Evolutionary conservation across 2,329 filamentous ascomycete genomes (phyloP).

Genomic region (Ceratocystis variospora): DNA sequence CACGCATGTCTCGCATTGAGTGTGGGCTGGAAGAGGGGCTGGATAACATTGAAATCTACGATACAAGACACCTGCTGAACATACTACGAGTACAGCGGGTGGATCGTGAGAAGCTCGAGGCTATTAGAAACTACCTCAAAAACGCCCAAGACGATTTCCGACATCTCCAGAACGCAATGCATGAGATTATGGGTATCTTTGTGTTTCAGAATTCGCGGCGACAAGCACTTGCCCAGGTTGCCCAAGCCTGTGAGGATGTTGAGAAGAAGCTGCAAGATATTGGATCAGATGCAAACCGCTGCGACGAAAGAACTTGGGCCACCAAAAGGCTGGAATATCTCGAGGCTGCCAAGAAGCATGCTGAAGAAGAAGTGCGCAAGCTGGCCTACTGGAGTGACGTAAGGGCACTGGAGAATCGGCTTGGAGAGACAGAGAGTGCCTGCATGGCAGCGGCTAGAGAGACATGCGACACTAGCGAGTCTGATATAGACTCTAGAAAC

Average conservation of each 20-base stretch:
- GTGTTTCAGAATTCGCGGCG: slow-evolving; percentile 80
- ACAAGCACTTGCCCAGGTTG: slow-evolving; percentile 58
- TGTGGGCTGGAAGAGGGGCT: slow-evolving; percentile 41
- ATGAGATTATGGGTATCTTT: slow-evolving; percentile 72
- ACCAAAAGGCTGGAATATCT: slow-evolving; percentile 49
- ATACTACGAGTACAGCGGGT: slow-evolving; percentile 58
- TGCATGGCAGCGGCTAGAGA: slow-evolving; percentile 26
- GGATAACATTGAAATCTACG: slow-evolving; percentile 33
- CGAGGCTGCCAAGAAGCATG: slow-evolving; percentile 58
- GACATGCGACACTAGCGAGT: slow-evolving; percentile 19
- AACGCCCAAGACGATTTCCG: slow-evolving; percentile 48
- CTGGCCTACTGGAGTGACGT: slow-evolving; percentile 84
- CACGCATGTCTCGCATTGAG: slow-evolving; percentile 29
- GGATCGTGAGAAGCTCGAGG: slow-evolving; percentile 82
- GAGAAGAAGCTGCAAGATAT: slow-evolving; percentile 30
- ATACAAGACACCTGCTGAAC: slow-evolving; percentile 55
- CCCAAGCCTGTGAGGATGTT: slow-evolving; percentile 44
- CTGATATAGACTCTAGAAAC: not conserved
- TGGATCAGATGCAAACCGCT: slow-evolving; percentile 25
- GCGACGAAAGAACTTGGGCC: slow-evolving; percentile 27
- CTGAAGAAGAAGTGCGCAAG: slow-evolving; percentile 64
- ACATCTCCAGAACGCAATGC: slow-evolving; percentile 63
- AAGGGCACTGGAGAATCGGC: slow-evolving; percentile 47
- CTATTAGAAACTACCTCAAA: slow-evolving; percentile 67
- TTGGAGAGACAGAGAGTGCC: slow-evolving; percentile 34